A percentile compares a stretch with the other conserved stretches of the same genome.
Conservation (phyloP, 75 land plant genomes). For the Picea glauca region DNA sequence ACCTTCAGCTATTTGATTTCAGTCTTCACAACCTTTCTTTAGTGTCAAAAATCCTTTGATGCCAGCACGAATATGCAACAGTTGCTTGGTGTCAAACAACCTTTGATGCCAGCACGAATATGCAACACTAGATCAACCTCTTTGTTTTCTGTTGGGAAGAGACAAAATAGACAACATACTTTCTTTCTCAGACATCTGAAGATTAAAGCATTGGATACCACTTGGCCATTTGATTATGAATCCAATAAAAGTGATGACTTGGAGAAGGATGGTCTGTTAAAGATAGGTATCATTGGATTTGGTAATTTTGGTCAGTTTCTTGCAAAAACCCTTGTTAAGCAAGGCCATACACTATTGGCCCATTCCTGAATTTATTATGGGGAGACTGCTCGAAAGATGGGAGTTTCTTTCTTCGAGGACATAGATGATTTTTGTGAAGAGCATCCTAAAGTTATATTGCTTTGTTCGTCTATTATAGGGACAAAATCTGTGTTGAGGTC, state of each 20-base stretch:
- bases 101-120: background rate
- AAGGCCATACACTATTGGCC: constrained; percentile 64
- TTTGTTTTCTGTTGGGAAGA: background rate
- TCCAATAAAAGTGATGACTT: constrained; percentile 19
- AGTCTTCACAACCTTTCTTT: background rate
- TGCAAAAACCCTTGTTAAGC: constrained; percentile 37
- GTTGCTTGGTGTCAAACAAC: background rate
- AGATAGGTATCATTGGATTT: constrained; percentile 72
- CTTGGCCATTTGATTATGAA: constrained; percentile 41
- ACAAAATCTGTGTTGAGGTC: constrained; percentile 52
- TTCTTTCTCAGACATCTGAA: background rate
- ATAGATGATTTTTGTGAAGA: constrained; percentile 74
- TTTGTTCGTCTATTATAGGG: constrained; percentile 74
- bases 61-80: background rate
- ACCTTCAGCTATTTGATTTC: background rate
- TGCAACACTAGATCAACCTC: background rate
- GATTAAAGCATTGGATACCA: constrained; percentile 18
- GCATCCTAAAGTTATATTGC: constrained; percentile 78
- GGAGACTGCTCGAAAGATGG: constrained; percentile 24
- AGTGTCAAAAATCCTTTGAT: background rate
- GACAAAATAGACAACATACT: background rate
- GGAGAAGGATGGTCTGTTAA: constrained; percentile 21
- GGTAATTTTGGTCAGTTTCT: constrained; percentile 80
- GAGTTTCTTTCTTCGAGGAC: constrained; percentile 44
- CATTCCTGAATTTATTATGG: constrained; percentile 61